These are phyloP conservation scores for Podaxis pistillaris DNA, from an alignment of 768 basidiomycete genomes.

Conservation along the genomic window DNA sequence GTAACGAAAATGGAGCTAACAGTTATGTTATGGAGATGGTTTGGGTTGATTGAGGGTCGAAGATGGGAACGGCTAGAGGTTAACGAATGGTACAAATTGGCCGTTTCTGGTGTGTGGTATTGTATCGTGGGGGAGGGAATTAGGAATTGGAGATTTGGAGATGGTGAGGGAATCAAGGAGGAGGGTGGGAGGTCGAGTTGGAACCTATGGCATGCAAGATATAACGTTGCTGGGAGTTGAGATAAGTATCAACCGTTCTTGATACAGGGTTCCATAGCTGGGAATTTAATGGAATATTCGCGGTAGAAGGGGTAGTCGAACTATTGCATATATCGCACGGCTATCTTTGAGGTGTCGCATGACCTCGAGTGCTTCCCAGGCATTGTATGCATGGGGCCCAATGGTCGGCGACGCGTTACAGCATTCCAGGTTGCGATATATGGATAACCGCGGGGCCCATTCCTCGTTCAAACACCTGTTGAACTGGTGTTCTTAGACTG, in stretches of 20 bases:
- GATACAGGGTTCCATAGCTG: background rate
- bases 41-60: background rate
- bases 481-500: background rate
- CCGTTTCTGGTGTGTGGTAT: background rate
- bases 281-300: background rate
- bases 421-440: background rate
- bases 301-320: background rate
- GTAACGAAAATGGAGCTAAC: background rate
- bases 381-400: background rate
- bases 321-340: background rate
- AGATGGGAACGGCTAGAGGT: background rate
- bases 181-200: background rate
- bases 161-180: background rate
- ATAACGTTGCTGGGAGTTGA: constrained; percentile 11
- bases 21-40: background rate
- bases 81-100: background rate
- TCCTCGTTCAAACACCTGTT: background rate
- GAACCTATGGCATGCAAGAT: constrained; percentile 6
- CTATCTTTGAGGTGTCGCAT: background rate
- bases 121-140: background rate
- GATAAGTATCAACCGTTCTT: background rate
- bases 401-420: background rate
- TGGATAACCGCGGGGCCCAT: background rate
- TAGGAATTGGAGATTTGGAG: background rate
- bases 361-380: background rate